phyloP scores from a whole-genome alignment of 306 rosid species.

The Potentilla sterilis region DNA sequence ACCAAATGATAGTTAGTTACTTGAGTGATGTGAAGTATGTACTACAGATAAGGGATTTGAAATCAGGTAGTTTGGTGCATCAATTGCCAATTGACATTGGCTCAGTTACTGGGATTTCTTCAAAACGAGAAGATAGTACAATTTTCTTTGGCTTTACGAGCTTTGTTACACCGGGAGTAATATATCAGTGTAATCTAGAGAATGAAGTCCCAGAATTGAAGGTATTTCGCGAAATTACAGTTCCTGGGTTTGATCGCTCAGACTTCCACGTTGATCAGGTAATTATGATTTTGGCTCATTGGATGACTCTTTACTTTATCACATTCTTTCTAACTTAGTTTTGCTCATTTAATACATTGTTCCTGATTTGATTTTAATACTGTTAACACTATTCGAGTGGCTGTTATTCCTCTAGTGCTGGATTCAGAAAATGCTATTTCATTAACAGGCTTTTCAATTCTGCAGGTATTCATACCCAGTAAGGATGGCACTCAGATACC shows the following conservation, averaged over 20 bases:
- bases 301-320: neutral
- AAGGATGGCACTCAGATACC: slow-evolving; percentile 91
- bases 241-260: slow-evolving; percentile 78
- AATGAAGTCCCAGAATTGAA: slow-evolving; percentile 58
- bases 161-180: slow-evolving; percentile 81
- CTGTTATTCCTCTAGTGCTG: neutral
- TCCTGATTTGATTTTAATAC: neutral
- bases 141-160: slow-evolving; percentile 74
- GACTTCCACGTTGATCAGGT: slow-evolving; percentile 79
- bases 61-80: slow-evolving; percentile 75
- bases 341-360: neutral
- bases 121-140: slow-evolving; percentile 60
- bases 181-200: slow-evolving; percentile 73
- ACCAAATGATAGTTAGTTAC: slow-evolving; percentile 75
- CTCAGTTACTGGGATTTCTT: slow-evolving; percentile 67
- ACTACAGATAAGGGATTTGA: slow-evolving; percentile 78
- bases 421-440: slow-evolving; percentile 11
- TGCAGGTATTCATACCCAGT: slow-evolving; percentile 75
- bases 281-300: neutral
- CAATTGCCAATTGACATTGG: slow-evolving; percentile 88
- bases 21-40: slow-evolving; percentile 88
- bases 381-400: neutral
- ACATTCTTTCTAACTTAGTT: neutral
- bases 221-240: slow-evolving; percentile 74
- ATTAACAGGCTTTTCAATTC: slow-evolving; percentile 10